These are phyloP conservation scores for Geranium incanum DNA, from an alignment of 441 rosid species.

Conservation along the genomic window DNA sequence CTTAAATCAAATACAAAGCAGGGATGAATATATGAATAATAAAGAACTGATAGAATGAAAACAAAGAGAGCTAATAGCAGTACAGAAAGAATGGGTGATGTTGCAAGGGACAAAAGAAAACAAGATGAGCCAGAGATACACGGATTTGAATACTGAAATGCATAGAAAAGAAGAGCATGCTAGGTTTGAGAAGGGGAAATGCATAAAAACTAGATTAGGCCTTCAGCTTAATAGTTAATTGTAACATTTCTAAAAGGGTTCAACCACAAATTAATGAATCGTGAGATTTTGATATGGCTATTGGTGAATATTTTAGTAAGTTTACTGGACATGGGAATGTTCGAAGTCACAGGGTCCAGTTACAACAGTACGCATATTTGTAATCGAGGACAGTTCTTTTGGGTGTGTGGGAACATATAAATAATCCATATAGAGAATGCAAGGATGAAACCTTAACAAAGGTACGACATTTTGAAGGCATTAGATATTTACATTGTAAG, in stretches of 20 bases:
- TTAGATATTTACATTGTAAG: constrained; percentile 2
- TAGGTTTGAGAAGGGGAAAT: constrained; percentile 4
- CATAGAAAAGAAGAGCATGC: not conserved
- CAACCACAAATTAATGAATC: not conserved
- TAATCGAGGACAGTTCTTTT: not conserved
- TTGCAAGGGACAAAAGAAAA: not conserved
- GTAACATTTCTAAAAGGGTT: not conserved
- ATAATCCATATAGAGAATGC: constrained; percentile 6
- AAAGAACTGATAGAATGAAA: not conserved
- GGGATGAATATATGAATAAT: not conserved
- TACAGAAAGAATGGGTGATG: not conserved
- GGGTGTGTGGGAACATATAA: not conserved
- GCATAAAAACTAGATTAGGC: not conserved
- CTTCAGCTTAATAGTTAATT: constrained; percentile 1
- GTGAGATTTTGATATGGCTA: not conserved
- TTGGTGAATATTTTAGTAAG: not conserved
- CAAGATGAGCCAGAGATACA: not conserved
- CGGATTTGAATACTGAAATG: not conserved
- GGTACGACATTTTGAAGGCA: constrained; percentile 7
- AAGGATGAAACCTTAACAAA: constrained; percentile 2
- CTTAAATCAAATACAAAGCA: not conserved
- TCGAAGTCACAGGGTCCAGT: constrained; percentile 1
- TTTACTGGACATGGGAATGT: constrained; percentile 9
- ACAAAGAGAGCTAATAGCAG: constrained; percentile 3
- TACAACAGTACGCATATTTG: not conserved